Percentiles rank a stretch among this genome's conserved stretches.
phyloP scores from a whole-genome alignment of 164 flowering plant genomes.

The Macadamia integrifolia region DNA sequence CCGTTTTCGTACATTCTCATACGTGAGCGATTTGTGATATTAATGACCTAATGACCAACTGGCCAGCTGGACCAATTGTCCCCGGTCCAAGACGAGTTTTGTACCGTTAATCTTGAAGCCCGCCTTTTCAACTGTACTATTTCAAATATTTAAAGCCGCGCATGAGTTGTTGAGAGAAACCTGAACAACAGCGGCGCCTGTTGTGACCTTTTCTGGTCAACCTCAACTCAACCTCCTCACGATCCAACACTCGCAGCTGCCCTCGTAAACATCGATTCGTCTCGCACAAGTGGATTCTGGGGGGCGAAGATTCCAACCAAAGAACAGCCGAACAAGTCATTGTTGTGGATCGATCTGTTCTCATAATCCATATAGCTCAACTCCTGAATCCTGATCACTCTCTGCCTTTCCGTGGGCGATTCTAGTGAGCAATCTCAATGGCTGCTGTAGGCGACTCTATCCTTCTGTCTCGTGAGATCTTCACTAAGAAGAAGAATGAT shows the following conservation, averaged over 20 bases:
- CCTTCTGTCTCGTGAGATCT: conserved; percentile 13
- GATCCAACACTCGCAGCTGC: not conserved
- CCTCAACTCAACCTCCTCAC: too few relatives aligned
- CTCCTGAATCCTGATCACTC: not conserved
- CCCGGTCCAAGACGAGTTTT: too few relatives aligned
- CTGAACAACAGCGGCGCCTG: too few relatives aligned
- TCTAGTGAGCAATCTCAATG: conserved; percentile 18
- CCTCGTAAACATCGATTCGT: conserved; percentile 1
- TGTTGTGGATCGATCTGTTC: not conserved
- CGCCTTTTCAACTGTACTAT: too few relatives aligned
- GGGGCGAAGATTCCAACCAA: conserved; percentile 4
- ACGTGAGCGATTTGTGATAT: too few relatives aligned
- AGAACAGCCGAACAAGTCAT: not conserved
- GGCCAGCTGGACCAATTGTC: too few relatives aligned
- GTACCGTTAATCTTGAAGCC: too few relatives aligned
- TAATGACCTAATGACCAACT: too few relatives aligned
- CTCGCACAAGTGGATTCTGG: not conserved
- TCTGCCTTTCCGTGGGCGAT: not conserved
- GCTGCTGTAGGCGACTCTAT: conserved; percentile 22
- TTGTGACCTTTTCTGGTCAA: too few relatives aligned
- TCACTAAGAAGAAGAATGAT: conserved; percentile 7
- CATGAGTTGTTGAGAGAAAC: too few relatives aligned
- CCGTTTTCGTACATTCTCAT: too few relatives aligned
- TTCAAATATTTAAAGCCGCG: too few relatives aligned
- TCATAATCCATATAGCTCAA: not conserved